Conservation (phyloP, 768 basidiomycete genomes). For the Rhizopogon salebrosus region DNA sequence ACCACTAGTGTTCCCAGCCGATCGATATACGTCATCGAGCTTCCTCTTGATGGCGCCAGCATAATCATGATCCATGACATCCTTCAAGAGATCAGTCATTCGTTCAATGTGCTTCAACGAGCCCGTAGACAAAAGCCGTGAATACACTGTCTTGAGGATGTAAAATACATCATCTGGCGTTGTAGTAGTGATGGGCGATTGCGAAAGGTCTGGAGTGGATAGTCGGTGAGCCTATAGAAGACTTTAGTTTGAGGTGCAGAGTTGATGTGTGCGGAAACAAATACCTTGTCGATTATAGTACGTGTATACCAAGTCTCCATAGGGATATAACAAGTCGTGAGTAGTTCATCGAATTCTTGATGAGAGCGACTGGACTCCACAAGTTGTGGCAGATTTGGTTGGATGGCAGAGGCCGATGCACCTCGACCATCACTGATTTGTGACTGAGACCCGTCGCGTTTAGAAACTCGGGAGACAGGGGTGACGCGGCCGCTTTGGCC, state of each 20-base stretch:
- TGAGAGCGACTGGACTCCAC: slow-evolving; percentile 52
- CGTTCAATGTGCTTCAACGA: slow-evolving; percentile 52
- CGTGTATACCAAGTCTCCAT: slow-evolving; percentile 91
- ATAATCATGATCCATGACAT: slow-evolving; percentile 80
- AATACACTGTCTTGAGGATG: slow-evolving; percentile 80
- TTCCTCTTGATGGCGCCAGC: slow-evolving; percentile 75
- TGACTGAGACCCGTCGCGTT: not conserved
- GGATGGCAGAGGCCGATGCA: not conserved
- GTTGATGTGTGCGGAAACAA: slow-evolving; percentile 5
- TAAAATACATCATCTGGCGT: slow-evolving; percentile 95
- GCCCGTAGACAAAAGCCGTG: slow-evolving; percentile 75
- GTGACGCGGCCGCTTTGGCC: not conserved
- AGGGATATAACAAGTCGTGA: slow-evolving; percentile 76
- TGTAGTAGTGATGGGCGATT: slow-evolving; percentile 61
- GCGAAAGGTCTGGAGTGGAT: slow-evolving; percentile 66
- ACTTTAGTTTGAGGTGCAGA: not conserved
- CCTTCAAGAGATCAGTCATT: slow-evolving; percentile 58
- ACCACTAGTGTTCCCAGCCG: slow-evolving; percentile 35
- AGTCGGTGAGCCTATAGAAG: slow-evolving; percentile 74
- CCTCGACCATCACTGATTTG: not conserved
- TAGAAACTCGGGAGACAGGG: not conserved
- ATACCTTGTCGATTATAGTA: slow-evolving; percentile 82
- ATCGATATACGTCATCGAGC: slow-evolving; percentile 83
- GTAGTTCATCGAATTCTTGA: slow-evolving; percentile 57
- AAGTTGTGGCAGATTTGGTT: slow-evolving; percentile 12